Base-by-base conservation (phyloP, 768 basidiomycete genomes). In the Leucosporidium scottii region DNA sequence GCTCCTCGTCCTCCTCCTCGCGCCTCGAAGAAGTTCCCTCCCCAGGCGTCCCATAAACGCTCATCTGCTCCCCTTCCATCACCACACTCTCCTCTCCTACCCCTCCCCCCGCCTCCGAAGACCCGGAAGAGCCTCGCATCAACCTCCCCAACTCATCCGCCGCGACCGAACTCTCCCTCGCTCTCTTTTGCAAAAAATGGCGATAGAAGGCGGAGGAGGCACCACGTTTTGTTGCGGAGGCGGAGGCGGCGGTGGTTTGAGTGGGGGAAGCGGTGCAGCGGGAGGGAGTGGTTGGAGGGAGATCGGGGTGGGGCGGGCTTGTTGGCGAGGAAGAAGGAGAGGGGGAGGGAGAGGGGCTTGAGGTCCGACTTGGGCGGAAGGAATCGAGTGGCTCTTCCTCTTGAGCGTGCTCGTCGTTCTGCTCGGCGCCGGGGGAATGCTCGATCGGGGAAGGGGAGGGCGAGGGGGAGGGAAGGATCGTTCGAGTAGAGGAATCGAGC, bases 131-230 rank as follows among this genome's bases (percentile, higher is more conserved):
- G 12, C 12, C 34, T 36, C 34, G 5, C 39, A 61, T 17, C 30
- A 72, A 31, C 27, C 67, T 28, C 28, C 36, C 65, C 49, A 62
- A 65, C 51, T 72, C 71, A 31, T 66, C 59, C 30, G 59, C 34
- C 27, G 71, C 71, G 3, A 39, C 48, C 25, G 27, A n/a, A 21
- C 28, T n/a, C 10, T 28, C 21, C 20, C 20, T n/a, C 0, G 68
- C 66, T 4, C 71, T 49, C 1, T 49, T 30, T 17, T 62, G 30
- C 61, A 72, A 60, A 49, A 69, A 72, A 36, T 44, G 47, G 31
- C 68, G 61, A 34, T 69, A 69, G 63, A 72, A 72, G 3, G 71
- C 27, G 7, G 59, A 44, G 25, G 50, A 27, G 23, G 21, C 25
- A 13, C 50, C 50, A 3, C 50, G 13, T 44, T 44, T 44, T 6